Evolutionary conservation across 805 yeast species (phyloP).

Genomic region (Candida bentonensis): DNA sequence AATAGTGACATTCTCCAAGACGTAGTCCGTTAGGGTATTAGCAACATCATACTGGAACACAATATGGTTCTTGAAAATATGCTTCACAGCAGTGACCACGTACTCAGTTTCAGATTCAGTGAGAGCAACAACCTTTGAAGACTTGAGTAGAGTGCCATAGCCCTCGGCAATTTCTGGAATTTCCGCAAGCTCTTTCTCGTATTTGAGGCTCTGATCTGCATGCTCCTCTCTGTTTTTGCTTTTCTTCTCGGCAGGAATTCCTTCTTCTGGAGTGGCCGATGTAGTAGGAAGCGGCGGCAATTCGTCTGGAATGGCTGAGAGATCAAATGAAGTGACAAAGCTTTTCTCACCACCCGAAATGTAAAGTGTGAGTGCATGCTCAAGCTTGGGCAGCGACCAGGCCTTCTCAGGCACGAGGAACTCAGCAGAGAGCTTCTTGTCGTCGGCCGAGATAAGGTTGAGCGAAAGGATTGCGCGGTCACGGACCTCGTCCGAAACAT

Average conservation of each 20-base stretch:
- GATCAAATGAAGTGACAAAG: slow-evolving; percentile 51
- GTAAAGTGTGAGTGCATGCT: slow-evolving; percentile 60
- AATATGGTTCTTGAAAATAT: slow-evolving; percentile 60
- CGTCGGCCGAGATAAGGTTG: slow-evolving; percentile 38
- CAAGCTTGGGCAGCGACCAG: slow-evolving; percentile 66
- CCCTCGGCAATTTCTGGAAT: slow-evolving; percentile 52
- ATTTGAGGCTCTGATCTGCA: slow-evolving; percentile 19
- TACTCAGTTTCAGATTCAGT: slow-evolving; percentile 92
- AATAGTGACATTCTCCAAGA: slow-evolving; percentile 51
- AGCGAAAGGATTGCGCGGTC: slow-evolving; percentile 88
- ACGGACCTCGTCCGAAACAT: slow-evolving; percentile 92
- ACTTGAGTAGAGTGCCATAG: slow-evolving; percentile 64
- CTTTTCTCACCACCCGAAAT: slow-evolving; percentile 30
- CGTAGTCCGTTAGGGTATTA: slow-evolving; percentile 69
- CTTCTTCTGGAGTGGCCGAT: not conserved
- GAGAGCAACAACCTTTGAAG: slow-evolving; percentile 49
- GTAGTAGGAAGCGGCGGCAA: not conserved
- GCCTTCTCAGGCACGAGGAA: slow-evolving; percentile 54
- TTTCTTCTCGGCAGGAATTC: slow-evolving; percentile 8
- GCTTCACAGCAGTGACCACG: slow-evolving; percentile 73
- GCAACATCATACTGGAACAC: slow-evolving; percentile 69
- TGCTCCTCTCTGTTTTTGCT: not conserved
- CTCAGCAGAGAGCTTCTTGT: slow-evolving; percentile 23
- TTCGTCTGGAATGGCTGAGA: slow-evolving; percentile 42
- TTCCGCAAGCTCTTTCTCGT: slow-evolving; percentile 50